Base-by-base conservation (phyloP, 192 early-diverging fungal species). In the Umbelopsis isabellina region DNA sequence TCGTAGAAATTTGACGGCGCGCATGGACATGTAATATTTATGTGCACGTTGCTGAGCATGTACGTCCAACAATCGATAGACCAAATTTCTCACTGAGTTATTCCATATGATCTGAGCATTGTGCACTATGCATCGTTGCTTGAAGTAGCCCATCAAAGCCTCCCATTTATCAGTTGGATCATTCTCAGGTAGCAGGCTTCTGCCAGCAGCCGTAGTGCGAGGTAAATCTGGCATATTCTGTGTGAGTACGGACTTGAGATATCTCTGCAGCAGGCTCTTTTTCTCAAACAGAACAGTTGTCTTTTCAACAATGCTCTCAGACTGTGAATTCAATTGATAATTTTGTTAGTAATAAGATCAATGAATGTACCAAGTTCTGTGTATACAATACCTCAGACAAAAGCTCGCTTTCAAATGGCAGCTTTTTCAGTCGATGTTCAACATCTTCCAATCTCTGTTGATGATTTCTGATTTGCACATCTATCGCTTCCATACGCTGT, bases 81-180 rank as follows among this genome's bases (percentile, higher is more conserved):
- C 69, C 37, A 90, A 81, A 73, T 97, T 95, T 27, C 95, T 88
- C 11, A 97, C 87, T 33, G 87, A 84, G 48, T 86, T 87, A 61
- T 94, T 97, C 94, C 94, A 97, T 18, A 95, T 82, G 46, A 93
- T 77, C 50, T 91, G 85, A 2, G 94, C 83, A 58, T 94, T 95
- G 79, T 97, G 94, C 0, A 94, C 87, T 77, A 96, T 80, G 68
- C 88, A 94, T 22, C 89, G 82, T 72, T 91, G 88, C 35, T 88
- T 82, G 71, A 94, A 96, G 37, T 81, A 69, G 11, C 80, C 76
- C 65, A 79, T 72, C 4, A 66, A 16, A 13, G 81, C 72, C 25
- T 78, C 80, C 79, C 82, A 81, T 35, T 74, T 66, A 18, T 49
- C 35, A 23, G 73, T 75, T 46, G 55, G 18, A 70, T 81, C 71